Evolutionary conservation across 1,284 basidiomycete species (phyloP), one percentile per base, ranked within the genome.

Genomic region (Sporisorium graminicola): DNA sequence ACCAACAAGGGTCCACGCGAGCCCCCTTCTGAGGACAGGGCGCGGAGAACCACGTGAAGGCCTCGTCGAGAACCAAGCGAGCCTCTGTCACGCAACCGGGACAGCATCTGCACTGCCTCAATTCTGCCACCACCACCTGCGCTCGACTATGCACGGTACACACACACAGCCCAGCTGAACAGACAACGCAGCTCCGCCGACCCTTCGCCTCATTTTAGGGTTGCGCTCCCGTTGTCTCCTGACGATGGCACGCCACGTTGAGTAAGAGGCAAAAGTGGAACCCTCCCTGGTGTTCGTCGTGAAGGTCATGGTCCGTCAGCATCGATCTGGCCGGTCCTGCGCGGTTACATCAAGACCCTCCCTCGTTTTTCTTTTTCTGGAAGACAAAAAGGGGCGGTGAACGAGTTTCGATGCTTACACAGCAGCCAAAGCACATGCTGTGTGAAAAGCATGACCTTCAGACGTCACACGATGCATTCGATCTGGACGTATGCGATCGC

Each of bases 1-100:
- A 58, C 47, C 31, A 58, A 60, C 58, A 60, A 60, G 58, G 58
- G 58, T 60, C 50, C 58, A 60, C 29, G 37, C 50, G 58, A 52
- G 33, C 22, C 10, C 18, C 16, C 1, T 2, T 13, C 18, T 12
- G 53, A 8, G n/a, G n/a, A n/a, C n/a, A 5, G 5, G 18, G n/a
- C 27, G 55, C 55, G 44, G 27, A 13, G 26, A 20, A n/a, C 47
- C 57, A 59, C 57, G 57, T 59, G 37, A 59, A 40, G 22, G 16
- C n/a, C 46, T 24, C 46, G 46, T 13, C 29, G 14, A 46, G 12
- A 26, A 46, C 22, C 14, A 16, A 26, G 12, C 20, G 20, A 44
- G 35, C 9, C 35, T 37, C n/a, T n/a, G n/a, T n/a, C n/a, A n/a
- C n/a, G n/a, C 35, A 33, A 33, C 31, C 31, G 31, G 10, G 14